phyloP scores from a whole-genome alignment of 2,329 filamentous ascomycete genomes.

The Ramularia endophylla region DNA sequence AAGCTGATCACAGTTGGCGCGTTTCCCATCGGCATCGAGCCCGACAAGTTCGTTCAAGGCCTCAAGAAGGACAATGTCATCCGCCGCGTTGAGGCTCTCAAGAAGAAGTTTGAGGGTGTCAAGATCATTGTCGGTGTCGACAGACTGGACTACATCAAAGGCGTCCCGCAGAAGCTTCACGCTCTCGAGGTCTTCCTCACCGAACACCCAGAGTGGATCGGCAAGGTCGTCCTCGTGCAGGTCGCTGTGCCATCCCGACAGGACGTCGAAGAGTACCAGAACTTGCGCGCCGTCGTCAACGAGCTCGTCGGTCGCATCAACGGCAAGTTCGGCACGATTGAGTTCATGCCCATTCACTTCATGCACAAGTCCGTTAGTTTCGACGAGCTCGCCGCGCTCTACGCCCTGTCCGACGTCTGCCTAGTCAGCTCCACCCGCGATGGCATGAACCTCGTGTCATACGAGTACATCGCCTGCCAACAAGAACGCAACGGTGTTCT shows the following conservation, averaged over 20 bases:
- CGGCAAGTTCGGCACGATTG: conserved; percentile 91
- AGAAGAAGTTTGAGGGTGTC: conserved; percentile 88
- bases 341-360: conserved; percentile 99
- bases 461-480: conserved; percentile 96
- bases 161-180: conserved; percentile 94
- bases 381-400: conserved; percentile 89
- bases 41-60: conserved; percentile 89
- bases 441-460: conserved; percentile 97
- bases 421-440: conserved; percentile 93
- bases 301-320: conserved; percentile 97
- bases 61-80: conserved; percentile 80
- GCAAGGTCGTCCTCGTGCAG: conserved; percentile 92
- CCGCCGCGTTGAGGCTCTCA: conserved; percentile 76
- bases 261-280: conserved; percentile 97
- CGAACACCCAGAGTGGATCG: conserved; percentile 96
- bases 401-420: conserved; percentile 86
- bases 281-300: conserved; percentile 89
- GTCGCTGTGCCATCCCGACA: conserved; percentile 92
- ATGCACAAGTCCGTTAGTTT: conserved; percentile 94
- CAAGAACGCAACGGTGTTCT: conserved; percentile 84
- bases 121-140: conserved; percentile 97
- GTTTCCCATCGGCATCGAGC: conserved; percentile 96
- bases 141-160: conserved; percentile 97
- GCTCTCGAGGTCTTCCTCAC: conserved; percentile 95
- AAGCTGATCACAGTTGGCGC: conserved; percentile 88